These are phyloP conservation scores for Chamaecyparis obtusa DNA, from an alignment of 75 land plant genomes.

Conservation along the genomic window DNA sequence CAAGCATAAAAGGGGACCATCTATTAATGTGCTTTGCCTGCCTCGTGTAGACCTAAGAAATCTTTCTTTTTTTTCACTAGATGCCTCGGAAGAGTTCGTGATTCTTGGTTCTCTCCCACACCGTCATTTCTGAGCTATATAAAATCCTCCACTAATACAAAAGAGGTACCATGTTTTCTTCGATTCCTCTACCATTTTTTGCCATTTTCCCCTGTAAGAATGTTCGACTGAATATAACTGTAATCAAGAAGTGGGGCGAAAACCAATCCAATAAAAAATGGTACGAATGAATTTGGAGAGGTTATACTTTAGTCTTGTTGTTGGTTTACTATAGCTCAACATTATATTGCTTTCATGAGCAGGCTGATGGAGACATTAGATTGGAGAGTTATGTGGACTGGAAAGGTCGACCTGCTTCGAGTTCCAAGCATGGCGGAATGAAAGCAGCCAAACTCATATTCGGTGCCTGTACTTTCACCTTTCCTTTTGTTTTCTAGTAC, in stretches of 20 bases:
- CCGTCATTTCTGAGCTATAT: too few relatives aligned
- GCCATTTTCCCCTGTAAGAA: background rate
- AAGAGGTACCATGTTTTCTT: constrained; percentile 24
- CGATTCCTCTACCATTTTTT: constrained; percentile 24
- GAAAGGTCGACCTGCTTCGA: constrained; percentile 53
- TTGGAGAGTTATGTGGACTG: constrained; percentile 72
- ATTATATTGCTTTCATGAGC: background rate
- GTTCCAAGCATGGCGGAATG: constrained; percentile 77
- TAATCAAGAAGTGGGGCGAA: background rate
- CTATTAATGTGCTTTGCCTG: too few relatives aligned
- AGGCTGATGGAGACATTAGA: constrained; percentile 15
- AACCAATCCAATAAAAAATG: too few relatives aligned
- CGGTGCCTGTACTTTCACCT: constrained; percentile 27
- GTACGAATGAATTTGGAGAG: too few relatives aligned
- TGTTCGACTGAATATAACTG: constrained; percentile 62
- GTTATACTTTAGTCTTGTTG: too few relatives aligned
- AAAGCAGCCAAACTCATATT: constrained; percentile 70
- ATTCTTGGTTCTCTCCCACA: too few relatives aligned
- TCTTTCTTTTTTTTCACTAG: too few relatives aligned
- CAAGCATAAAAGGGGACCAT: too few relatives aligned
- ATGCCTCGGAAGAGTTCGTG: too few relatives aligned
- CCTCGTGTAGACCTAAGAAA: too few relatives aligned
- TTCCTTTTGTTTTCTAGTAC: background rate
- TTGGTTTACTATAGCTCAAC: too few relatives aligned
- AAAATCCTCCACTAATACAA: too few relatives aligned